Evolutionary conservation across 306 rosid species (phyloP).

Genomic region (Acacia acuminata): DNA sequence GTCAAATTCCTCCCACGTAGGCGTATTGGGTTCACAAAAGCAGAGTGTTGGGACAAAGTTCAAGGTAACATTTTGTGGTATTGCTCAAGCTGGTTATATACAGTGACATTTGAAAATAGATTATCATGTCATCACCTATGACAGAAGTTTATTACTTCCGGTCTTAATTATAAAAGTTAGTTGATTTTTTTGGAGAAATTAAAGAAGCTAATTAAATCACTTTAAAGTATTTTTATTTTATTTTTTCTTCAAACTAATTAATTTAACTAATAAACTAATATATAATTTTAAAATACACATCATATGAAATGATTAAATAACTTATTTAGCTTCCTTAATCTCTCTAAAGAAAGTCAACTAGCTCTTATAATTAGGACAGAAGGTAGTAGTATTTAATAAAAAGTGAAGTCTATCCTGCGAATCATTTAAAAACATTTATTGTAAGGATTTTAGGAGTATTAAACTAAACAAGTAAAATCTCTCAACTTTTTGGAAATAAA

Average conservation of each 20-base stretch:
- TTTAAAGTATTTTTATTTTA: no score
- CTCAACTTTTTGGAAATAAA: conserved; percentile 20
- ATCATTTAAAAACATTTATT: neutral
- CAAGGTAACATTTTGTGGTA: conserved; percentile 61
- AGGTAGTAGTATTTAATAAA: neutral
- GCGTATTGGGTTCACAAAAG: conserved; percentile 49
- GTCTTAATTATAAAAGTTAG: no score
- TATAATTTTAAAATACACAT: no score
- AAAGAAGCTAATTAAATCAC: no score
- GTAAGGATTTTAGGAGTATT: conserved; percentile 1
- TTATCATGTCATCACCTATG: conserved; percentile 18
- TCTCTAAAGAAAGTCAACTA: no score
- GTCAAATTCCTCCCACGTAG: conserved; percentile 41
- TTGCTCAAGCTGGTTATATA: neutral
- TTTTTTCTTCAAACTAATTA: no score
- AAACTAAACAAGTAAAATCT: conserved; percentile 8
- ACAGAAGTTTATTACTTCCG: neutral
- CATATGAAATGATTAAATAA: no score
- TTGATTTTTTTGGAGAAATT: no score
- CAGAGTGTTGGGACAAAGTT: conserved; percentile 71
- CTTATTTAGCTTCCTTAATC: no score
- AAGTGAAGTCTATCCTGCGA: conserved; percentile 5
- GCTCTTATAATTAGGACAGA: no score
- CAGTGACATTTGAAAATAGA: conserved; percentile 12
- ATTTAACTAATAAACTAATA: no score